Evolutionary conservation across 2,329 filamentous ascomycete genomes (phyloP).

Genomic region (Pestalotiopsis sp.): DNA sequence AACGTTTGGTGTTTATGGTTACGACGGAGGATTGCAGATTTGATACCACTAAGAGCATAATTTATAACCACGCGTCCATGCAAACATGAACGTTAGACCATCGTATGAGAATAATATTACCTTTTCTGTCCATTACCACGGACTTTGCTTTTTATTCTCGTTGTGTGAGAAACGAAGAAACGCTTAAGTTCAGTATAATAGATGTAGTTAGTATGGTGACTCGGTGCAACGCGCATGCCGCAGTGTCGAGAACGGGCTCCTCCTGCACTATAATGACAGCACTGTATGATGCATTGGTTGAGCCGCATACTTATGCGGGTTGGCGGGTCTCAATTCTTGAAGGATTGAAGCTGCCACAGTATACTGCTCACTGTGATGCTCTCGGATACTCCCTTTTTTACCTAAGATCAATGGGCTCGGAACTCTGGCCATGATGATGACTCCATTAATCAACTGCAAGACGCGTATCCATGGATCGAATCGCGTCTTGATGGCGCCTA

Average conservation of each 20-base stretch:
- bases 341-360: neutral
- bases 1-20: constrained; percentile 1
- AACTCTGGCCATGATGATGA: neutral
- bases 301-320: too few species aligned
- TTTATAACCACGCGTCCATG: neutral
- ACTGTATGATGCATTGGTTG: too few species aligned
- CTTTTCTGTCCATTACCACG: neutral
- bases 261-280: neutral
- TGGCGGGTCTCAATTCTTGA: neutral
- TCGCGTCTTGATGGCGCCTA: neutral
- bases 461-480: neutral
- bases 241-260: neutral
- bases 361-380: neutral
- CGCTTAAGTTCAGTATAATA: too few species aligned
- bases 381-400: neutral
- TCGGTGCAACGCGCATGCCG: too few species aligned
- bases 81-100: neutral
- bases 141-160: too few species aligned
- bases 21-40: neutral
- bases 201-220: too few species aligned
- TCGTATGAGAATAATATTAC: neutral
- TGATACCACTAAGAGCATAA: constrained; percentile 1
- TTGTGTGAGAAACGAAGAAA: too few species aligned
- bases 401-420: neutral
- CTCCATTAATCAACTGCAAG: neutral